Evolutionary conservation across 192 early-diverging fungal species (phyloP), one percentile per base, ranked within the genome.

Genomic region (Gorgonomyces haynaldii): DNA sequence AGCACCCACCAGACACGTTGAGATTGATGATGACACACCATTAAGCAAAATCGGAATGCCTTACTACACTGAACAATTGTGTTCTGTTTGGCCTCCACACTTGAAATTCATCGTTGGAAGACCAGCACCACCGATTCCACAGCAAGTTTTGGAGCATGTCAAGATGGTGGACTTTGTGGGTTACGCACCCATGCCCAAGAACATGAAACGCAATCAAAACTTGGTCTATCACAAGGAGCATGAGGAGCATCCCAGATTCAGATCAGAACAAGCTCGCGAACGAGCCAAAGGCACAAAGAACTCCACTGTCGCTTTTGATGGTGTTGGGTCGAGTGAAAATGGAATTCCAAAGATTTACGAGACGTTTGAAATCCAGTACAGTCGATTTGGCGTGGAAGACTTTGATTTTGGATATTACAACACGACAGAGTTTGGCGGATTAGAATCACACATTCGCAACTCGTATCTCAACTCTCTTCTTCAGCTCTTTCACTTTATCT

Each of bases 341-440:
- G 51, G 28, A n/a, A 68, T 84, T 59, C 84, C 88, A 21, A 75
- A 74, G 24, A 67, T 72, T 45, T 88, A 89, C 57, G 67, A 72
- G 12, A 70, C 66, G 9, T 82, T 91, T 15, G 85, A 91, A 45
- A 91, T 91, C 57, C 79, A 85, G 43, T 89, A 89, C 64, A 85
- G 82, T 59, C 74, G 82, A 47, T 98, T 98, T 58, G 95, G 95
- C 10, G 82, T 98, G 5, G 92, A 98, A 46, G 95, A 98, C 67
- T 98, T 96, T 70, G 95, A 98, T 58, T 98, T 98, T 76, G 91
- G 82, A 0, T 91, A 85, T 52, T 98, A 91, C 64, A 98, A 98
- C 68, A 61, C 79, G 45, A 94, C 91, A 5, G 55, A 52, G 17
- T 86, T 74, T 50, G 86, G 84, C 49, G 95, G 95, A 2, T 65